These are phyloP conservation scores for Solanum neorickii DNA, from an alignment of 257 asterid genomes.

Conservation along the genomic window DNA sequence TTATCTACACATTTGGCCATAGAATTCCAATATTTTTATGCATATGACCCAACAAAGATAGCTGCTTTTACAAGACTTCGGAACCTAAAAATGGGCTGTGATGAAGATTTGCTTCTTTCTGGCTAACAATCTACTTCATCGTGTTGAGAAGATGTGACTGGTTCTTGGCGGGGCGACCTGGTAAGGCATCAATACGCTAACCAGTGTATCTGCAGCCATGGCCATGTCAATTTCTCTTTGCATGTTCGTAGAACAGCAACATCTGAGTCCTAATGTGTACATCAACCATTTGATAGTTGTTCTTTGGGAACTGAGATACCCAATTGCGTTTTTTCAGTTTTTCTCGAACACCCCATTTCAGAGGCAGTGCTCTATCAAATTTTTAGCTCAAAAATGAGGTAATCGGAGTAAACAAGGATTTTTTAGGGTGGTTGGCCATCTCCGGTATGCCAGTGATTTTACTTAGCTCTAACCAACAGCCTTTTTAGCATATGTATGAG, in stretches of 20 bases:
- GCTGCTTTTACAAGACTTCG: not conserved
- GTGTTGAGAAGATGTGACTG: not conserved
- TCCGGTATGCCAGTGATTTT: not conserved
- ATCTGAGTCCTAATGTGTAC: constrained; percentile 2
- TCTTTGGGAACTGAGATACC: not conserved
- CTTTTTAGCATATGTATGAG: not conserved
- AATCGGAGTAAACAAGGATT: not conserved
- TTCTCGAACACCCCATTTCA: not conserved
- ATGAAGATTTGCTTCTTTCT: not conserved
- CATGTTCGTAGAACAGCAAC: not conserved
- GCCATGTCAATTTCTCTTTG: not conserved
- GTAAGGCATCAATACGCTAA: not conserved
- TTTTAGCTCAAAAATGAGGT: not conserved
- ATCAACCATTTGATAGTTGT: not conserved
- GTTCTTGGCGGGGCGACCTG: not conserved
- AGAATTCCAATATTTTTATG: not conserved
- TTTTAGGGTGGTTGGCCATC: not conserved
- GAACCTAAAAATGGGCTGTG: not conserved
- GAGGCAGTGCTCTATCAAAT: not conserved
- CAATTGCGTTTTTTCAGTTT: not conserved
- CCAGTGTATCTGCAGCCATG: constrained; percentile 12
- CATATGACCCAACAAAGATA: not conserved
- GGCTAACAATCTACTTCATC: not conserved
- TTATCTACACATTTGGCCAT: not conserved
- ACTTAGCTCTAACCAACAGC: not conserved